Evolutionary conservation across 352 stramenopile species (phyloP).

Genomic region (Globisporangium lucens): DNA sequence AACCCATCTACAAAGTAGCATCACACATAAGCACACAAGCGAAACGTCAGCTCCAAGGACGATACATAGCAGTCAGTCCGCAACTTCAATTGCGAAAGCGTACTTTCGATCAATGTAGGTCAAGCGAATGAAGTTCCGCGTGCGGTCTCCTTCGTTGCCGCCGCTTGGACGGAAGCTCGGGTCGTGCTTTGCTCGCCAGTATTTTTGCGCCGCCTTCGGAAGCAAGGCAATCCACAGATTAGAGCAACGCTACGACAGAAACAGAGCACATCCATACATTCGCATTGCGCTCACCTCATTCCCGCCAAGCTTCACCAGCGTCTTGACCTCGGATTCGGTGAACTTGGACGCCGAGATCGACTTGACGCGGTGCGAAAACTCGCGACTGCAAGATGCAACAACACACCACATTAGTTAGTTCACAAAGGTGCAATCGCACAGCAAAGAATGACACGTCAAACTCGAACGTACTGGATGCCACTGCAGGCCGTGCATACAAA

Average conservation of each 20-base stretch:
- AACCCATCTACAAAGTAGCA: slow-evolving; percentile 47
- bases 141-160: slow-evolving; percentile 73
- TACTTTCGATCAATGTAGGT: slow-evolving; percentile 88
- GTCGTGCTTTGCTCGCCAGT: slow-evolving; percentile 82
- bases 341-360: slow-evolving; percentile 94
- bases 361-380: slow-evolving; percentile 93
- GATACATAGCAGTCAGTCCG: background rate
- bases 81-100: slow-evolving; percentile 1
- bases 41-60: slow-evolving; percentile 1
- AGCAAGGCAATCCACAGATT: too few species aligned
- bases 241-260: background rate
- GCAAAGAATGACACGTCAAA: background rate
- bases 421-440: background rate
- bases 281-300: slow-evolving; percentile 68
- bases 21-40: background rate
- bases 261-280: too few species aligned
- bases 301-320: slow-evolving; percentile 83
- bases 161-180: slow-evolving; percentile 71
- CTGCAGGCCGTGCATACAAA: slow-evolving; percentile 94
- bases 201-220: slow-evolving; percentile 54
- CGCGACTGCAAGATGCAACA: slow-evolving; percentile 43
- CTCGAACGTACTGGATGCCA: slow-evolving; percentile 84
- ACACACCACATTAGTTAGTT: background rate
- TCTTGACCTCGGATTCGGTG: slow-evolving; percentile 89
- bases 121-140: slow-evolving; percentile 86